These are phyloP conservation scores for Pseudozyma sp. DNA, from an alignment of 1,284 basidiomycete genomes.

Conservation along the genomic window DNA sequence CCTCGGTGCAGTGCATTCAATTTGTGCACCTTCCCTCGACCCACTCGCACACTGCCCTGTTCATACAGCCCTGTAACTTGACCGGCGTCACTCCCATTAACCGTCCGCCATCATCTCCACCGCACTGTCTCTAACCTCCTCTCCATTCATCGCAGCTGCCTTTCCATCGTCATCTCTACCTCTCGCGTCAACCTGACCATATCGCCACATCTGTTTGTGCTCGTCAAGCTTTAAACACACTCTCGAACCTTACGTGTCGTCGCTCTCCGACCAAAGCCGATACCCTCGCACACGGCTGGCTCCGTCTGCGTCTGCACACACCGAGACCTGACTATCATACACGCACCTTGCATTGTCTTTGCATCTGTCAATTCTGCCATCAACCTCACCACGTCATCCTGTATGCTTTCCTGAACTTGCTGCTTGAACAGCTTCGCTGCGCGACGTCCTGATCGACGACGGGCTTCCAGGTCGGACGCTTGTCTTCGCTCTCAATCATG, in stretches of 20 bases:
- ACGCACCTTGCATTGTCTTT: background rate
- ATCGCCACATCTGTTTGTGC: too few relatives aligned
- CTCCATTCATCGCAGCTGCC: too few relatives aligned
- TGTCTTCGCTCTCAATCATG: constrained; percentile 11
- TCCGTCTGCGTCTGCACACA: constrained; percentile 14
- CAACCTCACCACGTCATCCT: background rate
- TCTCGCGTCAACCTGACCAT: too few relatives aligned
- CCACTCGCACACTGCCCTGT: too few relatives aligned
- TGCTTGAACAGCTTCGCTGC: background rate
- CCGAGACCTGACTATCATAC: background rate
- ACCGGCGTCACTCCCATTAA: too few relatives aligned
- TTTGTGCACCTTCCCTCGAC: too few relatives aligned
- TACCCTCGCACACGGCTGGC: constrained; percentile 26
- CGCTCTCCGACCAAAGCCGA: background rate
- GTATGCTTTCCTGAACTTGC: constrained; percentile 1
- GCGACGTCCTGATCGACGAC: background rate
- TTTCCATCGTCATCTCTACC: background rate
- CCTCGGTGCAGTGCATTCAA: too few relatives aligned
- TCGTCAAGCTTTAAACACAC: background rate
- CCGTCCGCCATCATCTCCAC: background rate
- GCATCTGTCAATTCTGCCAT: background rate
- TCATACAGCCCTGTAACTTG: too few relatives aligned
- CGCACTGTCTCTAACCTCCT: too few relatives aligned
- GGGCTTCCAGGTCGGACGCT: too few relatives aligned
- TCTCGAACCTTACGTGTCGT: too few relatives aligned